Base-by-base conservation (phyloP, 495 filamentous ascomycete genomes). In the Trichoderma erinaceum region DNA sequence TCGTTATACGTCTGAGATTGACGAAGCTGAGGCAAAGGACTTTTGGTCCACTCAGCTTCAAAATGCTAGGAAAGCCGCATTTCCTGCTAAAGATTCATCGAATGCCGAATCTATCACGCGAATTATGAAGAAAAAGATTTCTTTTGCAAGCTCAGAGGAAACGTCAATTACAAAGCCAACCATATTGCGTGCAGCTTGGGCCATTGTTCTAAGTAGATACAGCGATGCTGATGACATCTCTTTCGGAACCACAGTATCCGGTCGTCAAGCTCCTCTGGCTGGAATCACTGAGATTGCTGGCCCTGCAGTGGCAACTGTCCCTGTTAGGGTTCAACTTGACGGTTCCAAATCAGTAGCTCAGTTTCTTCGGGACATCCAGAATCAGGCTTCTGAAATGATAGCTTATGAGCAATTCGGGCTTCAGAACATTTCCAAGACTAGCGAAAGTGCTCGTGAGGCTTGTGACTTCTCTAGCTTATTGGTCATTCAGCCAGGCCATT, bases 251-350 rank as follows among this genome's bases (percentile, higher is more conserved):
- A 66, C 81, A 15, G 73, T 83, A 21, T 79, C 77, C 65, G 85
- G 85, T 38, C 77, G 86, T 0, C 75, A 80, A 29, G 77, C 78
- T 7, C 72, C 78, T 13, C 69, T 87, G 0, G 67, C 72, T 4
- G 82, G 79, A 25, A 73, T 88, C 21, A 74, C 75, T 18, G 73
- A 78, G 23, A 81, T 86, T 56, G 71, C 77, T 7, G 85, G 83
- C 0, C 81, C 88, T 1, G 77, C 85, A 1, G 82, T 89, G 50
- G 81, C 86, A 21, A 88, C 88, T 0, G 73, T 88, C 0, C 88
- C 88, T 4, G 74, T 84, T 13, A 78, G 86, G 0, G 72, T 78
- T 3, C 63, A 48, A 0, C 29, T 76, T 3, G 41, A 64, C 23
- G 50, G 50, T 18, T 68, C 67, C 8, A 56, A 58, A 41, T n/a